A percentile compares a stretch with the other conserved stretches of the same genome.
These are phyloP conservation scores for Candida nitratophila DNA, from an alignment of 805 yeast genomes.

Conservation along the genomic window DNA sequence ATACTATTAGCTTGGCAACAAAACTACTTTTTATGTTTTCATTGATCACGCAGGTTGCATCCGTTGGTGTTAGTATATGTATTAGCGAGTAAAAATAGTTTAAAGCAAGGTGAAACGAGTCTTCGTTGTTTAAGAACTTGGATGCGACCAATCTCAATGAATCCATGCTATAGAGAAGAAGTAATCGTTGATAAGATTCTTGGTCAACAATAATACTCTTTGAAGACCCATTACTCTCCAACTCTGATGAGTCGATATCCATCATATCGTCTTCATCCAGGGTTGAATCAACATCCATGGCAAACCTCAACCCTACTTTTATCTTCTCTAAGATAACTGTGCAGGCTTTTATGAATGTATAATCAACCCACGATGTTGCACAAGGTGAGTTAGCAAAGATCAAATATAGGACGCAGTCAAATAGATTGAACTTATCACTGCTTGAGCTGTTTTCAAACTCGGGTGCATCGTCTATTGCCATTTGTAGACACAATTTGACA, in stretches of 20 bases:
- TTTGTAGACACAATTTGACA: neutral
- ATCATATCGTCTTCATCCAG: constrained; percentile 4
- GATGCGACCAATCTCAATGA: neutral
- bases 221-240: too few relatives aligned
- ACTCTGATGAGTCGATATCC: neutral
- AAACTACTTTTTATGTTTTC: constrained; percentile 8
- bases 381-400: neutral
- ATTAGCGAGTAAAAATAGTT: constrained; percentile 11
- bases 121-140: too few relatives aligned
- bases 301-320: neutral
- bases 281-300: too few relatives aligned
- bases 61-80: constrained; percentile 11
- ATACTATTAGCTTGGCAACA: constrained; percentile 17
- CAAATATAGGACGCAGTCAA: too few relatives aligned
- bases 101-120: neutral
- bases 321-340: neutral
- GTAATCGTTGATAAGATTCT: neutral
- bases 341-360: neutral
- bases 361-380: neutral
- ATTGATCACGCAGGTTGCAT: neutral
- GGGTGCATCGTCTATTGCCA: neutral
- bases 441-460: neutral
- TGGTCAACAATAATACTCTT: neutral
- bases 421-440: neutral
- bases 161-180: neutral